A percentile compares a stretch with the other conserved stretches of the same genome.
These are phyloP conservation scores for Melanogaster broomeanus DNA, from an alignment of 768 basidiomycete species.

Conservation along the genomic window DNA sequence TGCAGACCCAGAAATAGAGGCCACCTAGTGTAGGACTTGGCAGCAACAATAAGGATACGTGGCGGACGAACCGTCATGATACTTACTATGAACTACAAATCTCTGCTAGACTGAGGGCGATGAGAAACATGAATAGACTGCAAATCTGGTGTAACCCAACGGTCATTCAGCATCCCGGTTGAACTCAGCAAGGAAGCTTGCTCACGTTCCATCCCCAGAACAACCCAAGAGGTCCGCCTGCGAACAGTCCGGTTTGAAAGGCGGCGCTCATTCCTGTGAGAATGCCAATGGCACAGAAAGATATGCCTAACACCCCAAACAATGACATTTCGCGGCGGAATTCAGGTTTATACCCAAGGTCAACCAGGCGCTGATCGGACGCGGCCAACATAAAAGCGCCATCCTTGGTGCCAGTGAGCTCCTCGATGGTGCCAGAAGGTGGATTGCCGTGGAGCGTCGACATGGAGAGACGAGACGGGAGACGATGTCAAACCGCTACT, in stretches of 20 bases:
- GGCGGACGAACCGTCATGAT: neutral
- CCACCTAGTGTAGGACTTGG: conserved; percentile 56
- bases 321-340: too few relatives aligned
- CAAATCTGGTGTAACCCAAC: too few relatives aligned
- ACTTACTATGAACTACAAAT: too few relatives aligned
- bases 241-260: conserved; percentile 58
- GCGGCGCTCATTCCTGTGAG: conserved; percentile 62
- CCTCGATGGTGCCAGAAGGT: conserved; percentile 14
- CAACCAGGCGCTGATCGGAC: too few relatives aligned
- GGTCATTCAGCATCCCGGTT: neutral
- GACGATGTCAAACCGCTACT: too few relatives aligned
- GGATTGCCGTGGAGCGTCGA: neutral
- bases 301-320: conserved; percentile 59
- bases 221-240: too few relatives aligned
- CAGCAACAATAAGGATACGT: conserved; percentile 2
- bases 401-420: neutral
- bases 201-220: conserved; percentile 65
- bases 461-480: too few relatives aligned
- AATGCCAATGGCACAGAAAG: conserved; percentile 62
- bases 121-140: too few relatives aligned
- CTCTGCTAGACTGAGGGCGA: too few relatives aligned
- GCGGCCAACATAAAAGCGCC: conserved; percentile 10
- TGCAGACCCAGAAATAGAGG: conserved; percentile 65
- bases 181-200: neutral
- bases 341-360: too few relatives aligned